phyloP scores from a whole-genome alignment of 352 stramenopile genomes.

The Hyaloperonospora brassicae region DNA sequence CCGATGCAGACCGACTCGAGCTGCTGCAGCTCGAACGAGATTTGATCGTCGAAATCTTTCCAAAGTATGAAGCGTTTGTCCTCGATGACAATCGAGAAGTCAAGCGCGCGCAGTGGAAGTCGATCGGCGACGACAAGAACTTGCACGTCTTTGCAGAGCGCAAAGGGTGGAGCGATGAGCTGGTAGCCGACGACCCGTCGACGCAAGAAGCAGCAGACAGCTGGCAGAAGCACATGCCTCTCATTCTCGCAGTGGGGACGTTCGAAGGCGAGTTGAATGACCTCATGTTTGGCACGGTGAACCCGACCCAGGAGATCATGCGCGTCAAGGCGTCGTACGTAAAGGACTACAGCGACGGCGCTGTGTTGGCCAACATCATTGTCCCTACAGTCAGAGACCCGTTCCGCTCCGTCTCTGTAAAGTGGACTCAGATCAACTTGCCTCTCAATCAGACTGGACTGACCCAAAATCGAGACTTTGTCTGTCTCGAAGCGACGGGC shows the following conservation, averaged over 20 bases:
- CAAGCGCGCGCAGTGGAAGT: conserved; percentile 21
- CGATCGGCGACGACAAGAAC: conserved; percentile 20
- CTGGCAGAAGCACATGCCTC: conserved; percentile 28
- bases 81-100: conserved; percentile 14
- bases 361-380: conserved; percentile 31
- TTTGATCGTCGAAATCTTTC: conserved; percentile 22
- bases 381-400: conserved; percentile 24
- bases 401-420: conserved; percentile 33
- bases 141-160: conserved; percentile 27
- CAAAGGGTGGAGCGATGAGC: conserved; percentile 9
- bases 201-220: conserved; percentile 5
- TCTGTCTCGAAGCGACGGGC: conserved; percentile 31
- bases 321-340: conserved; percentile 45
- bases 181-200: conserved; percentile 1
- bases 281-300: conserved; percentile 49
- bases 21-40: conserved; percentile 18
- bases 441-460: conserved; percentile 21
- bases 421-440: conserved; percentile 38
- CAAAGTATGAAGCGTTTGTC: conserved; percentile 24
- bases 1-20: conserved; percentile 11
- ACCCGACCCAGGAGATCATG: conserved; percentile 36
- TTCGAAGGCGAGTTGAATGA: conserved; percentile 46
- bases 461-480: conserved; percentile 27
- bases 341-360: conserved; percentile 34
- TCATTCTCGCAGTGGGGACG: conserved; percentile 34